Evolutionary conservation across 176 grass and related monocot species (phyloP).

Genomic region (Aegilops tauschii): DNA sequence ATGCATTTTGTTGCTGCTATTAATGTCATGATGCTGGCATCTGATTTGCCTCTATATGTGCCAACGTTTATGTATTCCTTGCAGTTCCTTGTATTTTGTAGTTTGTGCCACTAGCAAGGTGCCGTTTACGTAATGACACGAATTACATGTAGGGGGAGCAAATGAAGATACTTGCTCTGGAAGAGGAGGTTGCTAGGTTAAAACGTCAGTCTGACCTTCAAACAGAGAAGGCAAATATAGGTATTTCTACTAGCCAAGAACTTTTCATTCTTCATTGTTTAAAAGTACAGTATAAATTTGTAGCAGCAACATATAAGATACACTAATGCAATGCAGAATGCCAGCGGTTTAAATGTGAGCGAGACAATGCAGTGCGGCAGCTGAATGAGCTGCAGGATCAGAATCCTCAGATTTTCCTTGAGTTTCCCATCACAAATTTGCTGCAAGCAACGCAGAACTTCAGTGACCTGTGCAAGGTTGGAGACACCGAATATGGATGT

Average conservation of each 20-base stretch:
- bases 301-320: neutral
- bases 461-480: constrained; percentile 14
- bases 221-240: neutral
- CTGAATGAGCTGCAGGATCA: constrained; percentile 23
- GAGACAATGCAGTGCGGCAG: constrained; percentile 34
- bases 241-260: constrained; percentile 6
- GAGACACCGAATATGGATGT: constrained; percentile 31
- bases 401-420: neutral
- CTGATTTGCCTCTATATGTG: neutral
- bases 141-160: constrained; percentile 7
- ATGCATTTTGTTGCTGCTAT: neutral
- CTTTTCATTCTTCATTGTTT: neutral
- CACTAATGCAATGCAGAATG: neutral
- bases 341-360: constrained; percentile 27
- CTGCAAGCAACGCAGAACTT: constrained; percentile 44
- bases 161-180: constrained; percentile 1
- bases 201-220: neutral
- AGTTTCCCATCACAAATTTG: constrained; percentile 31
- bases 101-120: neutral
- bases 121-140: neutral
- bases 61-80: neutral
- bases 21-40: neutral
- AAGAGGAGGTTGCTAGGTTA: constrained; percentile 21
- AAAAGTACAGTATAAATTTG: constrained; percentile 13
- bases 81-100: neutral